These are phyloP conservation scores for Eustoma russellianum DNA, from an alignment of 257 asterid genomes.

Conservation along the genomic window DNA sequence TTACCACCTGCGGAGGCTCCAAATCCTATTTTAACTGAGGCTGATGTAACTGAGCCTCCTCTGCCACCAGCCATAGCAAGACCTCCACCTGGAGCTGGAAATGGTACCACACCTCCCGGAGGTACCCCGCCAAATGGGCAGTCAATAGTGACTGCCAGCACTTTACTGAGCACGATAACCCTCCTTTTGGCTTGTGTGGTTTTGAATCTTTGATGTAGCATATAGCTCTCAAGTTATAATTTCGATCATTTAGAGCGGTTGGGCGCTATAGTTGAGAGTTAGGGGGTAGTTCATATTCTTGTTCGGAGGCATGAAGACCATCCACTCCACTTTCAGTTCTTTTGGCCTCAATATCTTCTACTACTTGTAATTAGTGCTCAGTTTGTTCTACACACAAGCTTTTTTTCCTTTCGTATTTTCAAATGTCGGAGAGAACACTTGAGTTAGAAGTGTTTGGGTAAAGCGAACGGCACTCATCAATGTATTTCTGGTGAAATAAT, in stretches of 20 bases:
- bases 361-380: neutral
- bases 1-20: slow-evolving; percentile 83
- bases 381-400: neutral
- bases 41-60: slow-evolving; percentile 55
- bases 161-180: slow-evolving; percentile 29
- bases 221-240: neutral
- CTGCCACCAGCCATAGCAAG: slow-evolving; percentile 46
- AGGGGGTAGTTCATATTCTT: slow-evolving; percentile 3
- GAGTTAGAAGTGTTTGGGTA: no score
- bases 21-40: slow-evolving; percentile 38
- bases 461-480: neutral
- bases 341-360: neutral
- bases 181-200: slow-evolving; percentile 30
- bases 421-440: neutral
- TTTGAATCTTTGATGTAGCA: slow-evolving; percentile 11
- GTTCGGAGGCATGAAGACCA: neutral
- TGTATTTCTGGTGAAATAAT: slow-evolving; percentile 7
- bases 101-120: slow-evolving; percentile 25
- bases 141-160: slow-evolving; percentile 31
- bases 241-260: slow-evolving; percentile 1
- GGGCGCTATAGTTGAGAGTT: slow-evolving; percentile 6
- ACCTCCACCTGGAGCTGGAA: slow-evolving; percentile 18
- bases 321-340: slow-evolving; percentile 5
- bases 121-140: slow-evolving; percentile 43
- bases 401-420: neutral